Base-by-base conservation (phyloP, 2,329 filamentous ascomycete species). In the Sporothrix brasiliensis region DNA sequence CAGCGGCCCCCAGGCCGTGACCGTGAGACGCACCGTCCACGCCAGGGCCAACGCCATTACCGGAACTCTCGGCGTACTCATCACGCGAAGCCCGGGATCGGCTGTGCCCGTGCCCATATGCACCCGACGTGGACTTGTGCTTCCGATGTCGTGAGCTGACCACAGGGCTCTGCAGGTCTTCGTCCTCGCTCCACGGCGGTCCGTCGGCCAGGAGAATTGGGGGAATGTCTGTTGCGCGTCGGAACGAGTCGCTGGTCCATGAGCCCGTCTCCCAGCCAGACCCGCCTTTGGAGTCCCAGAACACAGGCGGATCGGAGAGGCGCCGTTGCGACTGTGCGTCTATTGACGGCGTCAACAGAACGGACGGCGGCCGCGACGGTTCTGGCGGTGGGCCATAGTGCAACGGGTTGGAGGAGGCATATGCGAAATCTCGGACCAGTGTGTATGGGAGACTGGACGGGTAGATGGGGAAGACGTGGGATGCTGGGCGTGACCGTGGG, bases 381-480 rank as follows among this genome's bases (percentile, higher is more conserved):
- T 93, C 91, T 50, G 91, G 90, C 19, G 92, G 90, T n/a, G 94
- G 92, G 1, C 95, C 95, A 84, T 97, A 97, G 83, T 98, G 95
- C 80, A 97, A 85, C 56, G 92, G 93, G 79, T 98, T 92, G 69
- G 86, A 85, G 34, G 87, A 79, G 44, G 92, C 89, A 79, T 98
- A 99, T 75, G 95, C 95, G 81, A 98, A 99, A 84, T 99, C 95
- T 77, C 95, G 91, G 74, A 99, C 94, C 58, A 92, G 85, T n/a
- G 93, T 89, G 79, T 97, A 97, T 7, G 92, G 81, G 21, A 97
- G 87, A 78, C 89, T 97, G 71, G 93, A 95, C 76, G 93, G 91
- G 80, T 93, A 95, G 76, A 91, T 84, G 19, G 93, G 91, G 77
- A 95, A 94, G 73, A 92, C 86, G 77, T 91, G 87, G n/a, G 93